These are phyloP conservation scores for Brasenia schreberi DNA, from an alignment of 164 flowering plant genomes.

Conservation along the genomic window DNA sequence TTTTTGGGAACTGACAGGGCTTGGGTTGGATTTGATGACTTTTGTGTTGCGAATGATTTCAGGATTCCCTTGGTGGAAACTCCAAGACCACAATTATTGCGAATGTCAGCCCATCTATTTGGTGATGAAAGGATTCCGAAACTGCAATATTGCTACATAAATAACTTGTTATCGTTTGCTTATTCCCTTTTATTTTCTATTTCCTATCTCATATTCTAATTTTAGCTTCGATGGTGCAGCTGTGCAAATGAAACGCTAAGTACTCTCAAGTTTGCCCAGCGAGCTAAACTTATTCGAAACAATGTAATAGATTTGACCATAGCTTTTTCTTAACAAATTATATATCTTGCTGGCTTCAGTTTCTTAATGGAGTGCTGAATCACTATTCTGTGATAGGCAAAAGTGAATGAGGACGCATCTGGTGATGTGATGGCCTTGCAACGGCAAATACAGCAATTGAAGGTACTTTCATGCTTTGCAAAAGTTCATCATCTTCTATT, in stretches of 20 bases:
- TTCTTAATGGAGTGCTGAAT: not conserved
- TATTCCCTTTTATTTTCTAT: not conserved
- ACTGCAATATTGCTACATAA: not conserved
- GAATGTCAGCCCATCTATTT: slow-evolving; percentile 75
- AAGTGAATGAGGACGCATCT: slow-evolving; percentile 86
- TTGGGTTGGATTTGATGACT: not conserved
- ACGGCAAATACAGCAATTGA: slow-evolving; percentile 55
- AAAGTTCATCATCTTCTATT: not conserved
- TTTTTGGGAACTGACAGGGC: not conserved
- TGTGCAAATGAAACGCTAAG: slow-evolving; percentile 74
- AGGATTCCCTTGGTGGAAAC: slow-evolving; percentile 95
- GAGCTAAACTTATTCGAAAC: slow-evolving; percentile 88
- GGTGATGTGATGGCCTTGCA: slow-evolving; percentile 67
- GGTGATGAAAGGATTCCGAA: slow-evolving; percentile 21
- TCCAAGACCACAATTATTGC: slow-evolving; percentile 85
- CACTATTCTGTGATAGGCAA: slow-evolving; percentile 40
- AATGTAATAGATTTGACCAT: slow-evolving; percentile 34
- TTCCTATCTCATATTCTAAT: not conserved
- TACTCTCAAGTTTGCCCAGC: slow-evolving; percentile 86
- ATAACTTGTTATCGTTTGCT: not conserved
- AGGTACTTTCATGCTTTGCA: slow-evolving; percentile 27
- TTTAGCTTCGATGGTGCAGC: slow-evolving; percentile 26
- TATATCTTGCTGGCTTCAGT: slow-evolving; percentile 1
- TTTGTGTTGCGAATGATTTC: slow-evolving; percentile 13
- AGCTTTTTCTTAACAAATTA: not conserved